Evolutionary conservation across 108 stramenopile genomes (phyloP).

Genomic region (Chaetoceros muelleri): DNA sequence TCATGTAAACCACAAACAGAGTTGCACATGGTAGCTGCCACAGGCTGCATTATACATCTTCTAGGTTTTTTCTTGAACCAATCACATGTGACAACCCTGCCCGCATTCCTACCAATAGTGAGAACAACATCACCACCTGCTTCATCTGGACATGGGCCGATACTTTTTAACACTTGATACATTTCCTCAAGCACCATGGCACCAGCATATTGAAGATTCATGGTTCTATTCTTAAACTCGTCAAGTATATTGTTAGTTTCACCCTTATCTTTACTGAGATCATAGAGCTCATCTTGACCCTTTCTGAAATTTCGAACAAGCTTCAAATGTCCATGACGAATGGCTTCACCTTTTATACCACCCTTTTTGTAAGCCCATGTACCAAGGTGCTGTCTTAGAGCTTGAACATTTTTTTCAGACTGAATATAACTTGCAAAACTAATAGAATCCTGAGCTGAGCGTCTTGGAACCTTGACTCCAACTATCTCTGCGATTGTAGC

Average conservation of each 20-base stretch:
- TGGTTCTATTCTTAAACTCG: too few relatives aligned
- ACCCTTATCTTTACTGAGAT: neutral
- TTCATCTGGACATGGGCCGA: neutral
- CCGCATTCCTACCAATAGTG: neutral
- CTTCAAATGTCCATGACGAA: neutral
- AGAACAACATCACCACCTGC: neutral
- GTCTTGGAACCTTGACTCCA: neutral
- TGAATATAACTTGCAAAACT: neutral
- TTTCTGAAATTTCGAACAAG: neutral
- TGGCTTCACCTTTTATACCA: neutral
- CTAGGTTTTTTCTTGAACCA: neutral
- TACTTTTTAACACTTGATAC: neutral
- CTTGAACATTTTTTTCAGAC: neutral
- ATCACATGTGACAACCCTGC: neutral
- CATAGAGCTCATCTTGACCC: neutral
- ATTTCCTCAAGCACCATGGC: neutral
- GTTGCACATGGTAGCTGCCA: neutral
- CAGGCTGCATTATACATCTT: neutral
- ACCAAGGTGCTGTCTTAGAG: neutral
- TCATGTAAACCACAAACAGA: constrained; percentile 1
- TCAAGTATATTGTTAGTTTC: neutral
- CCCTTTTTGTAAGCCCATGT: neutral
- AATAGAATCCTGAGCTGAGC: neutral
- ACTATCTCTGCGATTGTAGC: neutral
- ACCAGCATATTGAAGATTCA: neutral